Evolutionary conservation across 805 yeast species (phyloP).

Genomic region (Teunomyces gatunensis): DNA sequence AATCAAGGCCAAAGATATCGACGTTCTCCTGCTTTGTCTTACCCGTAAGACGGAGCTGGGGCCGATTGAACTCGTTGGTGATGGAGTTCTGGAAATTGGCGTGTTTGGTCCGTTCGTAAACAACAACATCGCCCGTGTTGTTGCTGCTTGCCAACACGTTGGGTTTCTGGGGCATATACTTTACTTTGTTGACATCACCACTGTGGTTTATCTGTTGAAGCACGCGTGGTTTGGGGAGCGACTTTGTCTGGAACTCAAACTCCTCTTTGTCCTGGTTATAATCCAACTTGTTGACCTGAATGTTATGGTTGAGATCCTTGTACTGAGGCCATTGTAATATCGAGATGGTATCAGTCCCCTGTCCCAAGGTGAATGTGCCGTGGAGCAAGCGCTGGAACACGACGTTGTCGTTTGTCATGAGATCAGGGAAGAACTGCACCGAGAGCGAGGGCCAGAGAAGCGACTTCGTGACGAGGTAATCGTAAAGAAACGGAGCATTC

Average conservation of each 20-base stretch:
- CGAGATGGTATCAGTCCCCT: conserved; percentile 47
- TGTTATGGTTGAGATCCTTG: conserved; percentile 29
- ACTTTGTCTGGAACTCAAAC: conserved; percentile 30
- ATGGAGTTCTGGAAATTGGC: conserved; percentile 30
- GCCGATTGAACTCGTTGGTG: conserved; percentile 33
- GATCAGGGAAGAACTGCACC: conserved; percentile 63
- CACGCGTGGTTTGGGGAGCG: conserved; percentile 26
- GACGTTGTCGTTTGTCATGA: conserved; percentile 13
- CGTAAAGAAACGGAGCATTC: conserved; percentile 55
- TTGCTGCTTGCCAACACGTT: conserved; percentile 74
- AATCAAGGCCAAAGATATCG: conserved; percentile 70
- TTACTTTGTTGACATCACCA: conserved; percentile 72
- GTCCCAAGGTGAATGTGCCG: conserved; percentile 65
- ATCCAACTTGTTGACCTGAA: conserved; percentile 35
- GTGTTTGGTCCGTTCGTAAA: conserved; percentile 85
- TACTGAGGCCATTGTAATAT: conserved; percentile 33
- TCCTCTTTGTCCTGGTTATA: conserved; percentile 40
- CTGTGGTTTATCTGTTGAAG: conserved; percentile 62
- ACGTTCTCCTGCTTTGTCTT: conserved; percentile 25
- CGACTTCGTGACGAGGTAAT: conserved; percentile 48
- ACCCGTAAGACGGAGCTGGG: conserved; percentile 49
- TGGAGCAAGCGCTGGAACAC: conserved; percentile 45
- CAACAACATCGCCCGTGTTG: conserved; percentile 58
- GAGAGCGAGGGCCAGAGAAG: conserved; percentile 65
- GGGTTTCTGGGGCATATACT: conserved; percentile 83